phyloP scores from a whole-genome alignment of 306 rosid genomes.

The Cucurbita pepo region DNA sequence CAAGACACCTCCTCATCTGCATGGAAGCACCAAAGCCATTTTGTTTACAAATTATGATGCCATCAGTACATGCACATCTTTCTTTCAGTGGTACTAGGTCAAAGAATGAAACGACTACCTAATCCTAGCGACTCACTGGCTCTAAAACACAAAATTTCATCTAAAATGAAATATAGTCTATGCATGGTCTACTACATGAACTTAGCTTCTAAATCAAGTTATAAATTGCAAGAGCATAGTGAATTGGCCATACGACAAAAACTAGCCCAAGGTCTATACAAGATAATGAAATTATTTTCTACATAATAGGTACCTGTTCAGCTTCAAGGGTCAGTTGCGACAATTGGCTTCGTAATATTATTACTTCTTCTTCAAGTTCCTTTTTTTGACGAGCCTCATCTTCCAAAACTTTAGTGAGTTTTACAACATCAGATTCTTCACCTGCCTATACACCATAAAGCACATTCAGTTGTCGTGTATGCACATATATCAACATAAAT shows the following conservation, averaged over 20 bases:
- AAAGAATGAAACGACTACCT: background rate
- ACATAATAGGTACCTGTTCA: constrained; percentile 50
- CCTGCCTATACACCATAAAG: constrained; percentile 43
- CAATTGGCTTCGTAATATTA: constrained; percentile 68
- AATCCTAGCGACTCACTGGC: background rate
- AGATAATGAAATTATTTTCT: background rate
- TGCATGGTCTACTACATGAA: background rate
- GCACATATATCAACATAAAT: constrained; percentile 3
- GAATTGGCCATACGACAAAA: background rate
- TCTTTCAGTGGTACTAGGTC: background rate
- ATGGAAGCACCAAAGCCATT: constrained; percentile 9
- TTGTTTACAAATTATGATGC: background rate
- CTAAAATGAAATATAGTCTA: background rate
- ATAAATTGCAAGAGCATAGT: background rate
- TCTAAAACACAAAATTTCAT: background rate
- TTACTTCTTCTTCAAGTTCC: constrained; percentile 80
- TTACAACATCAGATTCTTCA: constrained; percentile 40
- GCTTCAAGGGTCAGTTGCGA: constrained; percentile 72
- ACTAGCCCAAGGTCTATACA: background rate
- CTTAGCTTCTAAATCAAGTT: background rate
- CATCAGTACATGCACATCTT: background rate
- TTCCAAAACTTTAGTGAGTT: constrained; percentile 44
- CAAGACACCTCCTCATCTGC: constrained; percentile 74
- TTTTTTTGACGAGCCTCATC: constrained; percentile 64
- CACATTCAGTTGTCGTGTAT: constrained; percentile 13